Evolutionary conservation across 169 alveolate genomes (phyloP), one percentile per base, ranked within the genome.

Genomic region (Plasmodium vinckei): DNA sequence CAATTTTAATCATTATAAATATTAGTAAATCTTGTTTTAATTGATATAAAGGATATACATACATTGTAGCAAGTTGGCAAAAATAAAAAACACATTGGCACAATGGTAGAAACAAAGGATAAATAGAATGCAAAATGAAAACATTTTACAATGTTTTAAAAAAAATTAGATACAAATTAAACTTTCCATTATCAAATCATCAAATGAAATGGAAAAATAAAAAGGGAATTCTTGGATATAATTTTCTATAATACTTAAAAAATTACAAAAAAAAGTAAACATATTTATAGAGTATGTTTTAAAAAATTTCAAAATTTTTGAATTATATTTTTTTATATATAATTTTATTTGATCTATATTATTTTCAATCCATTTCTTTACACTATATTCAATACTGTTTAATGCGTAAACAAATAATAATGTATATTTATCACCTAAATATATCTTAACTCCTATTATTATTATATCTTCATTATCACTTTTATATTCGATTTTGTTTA

Each of bases 171-270:
- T 15, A 54, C 15, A n/a, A 33, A 1, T 33, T 33, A 5, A 33
- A 33, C 3, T 33, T 33, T 2, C 7, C 42, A 33, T 4, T 4
- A 27, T 33, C 33, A 77, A 46, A 0, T 77, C 88, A 9, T 77
- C 88, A 0, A 77, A 44, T 7, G 57, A 13, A 19, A 77, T 21
- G 21, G 88, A 77, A 53, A 77, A 68, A 21, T 77, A 77, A 51
- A 77, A 77, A 21, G 88, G 88, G 7, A 63, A 77, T 56, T 77
- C 59, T 1, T 77, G 60, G 12, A 77, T 44, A 21, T 27, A 17
- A 68, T 77, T 63, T 77, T 77, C 88, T 13, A 77, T 67, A 56
- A 23, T 56, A n/a, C 51, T 56, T 25, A 77, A 64, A 51, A 77
- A 64, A 12, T 15, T 25, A 23, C 27, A 63, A 51, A 77, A 33